These are phyloP conservation scores for Juglanconis oblonga DNA, from an alignment of 2,329 filamentous ascomycete genomes.

Conservation along the genomic window DNA sequence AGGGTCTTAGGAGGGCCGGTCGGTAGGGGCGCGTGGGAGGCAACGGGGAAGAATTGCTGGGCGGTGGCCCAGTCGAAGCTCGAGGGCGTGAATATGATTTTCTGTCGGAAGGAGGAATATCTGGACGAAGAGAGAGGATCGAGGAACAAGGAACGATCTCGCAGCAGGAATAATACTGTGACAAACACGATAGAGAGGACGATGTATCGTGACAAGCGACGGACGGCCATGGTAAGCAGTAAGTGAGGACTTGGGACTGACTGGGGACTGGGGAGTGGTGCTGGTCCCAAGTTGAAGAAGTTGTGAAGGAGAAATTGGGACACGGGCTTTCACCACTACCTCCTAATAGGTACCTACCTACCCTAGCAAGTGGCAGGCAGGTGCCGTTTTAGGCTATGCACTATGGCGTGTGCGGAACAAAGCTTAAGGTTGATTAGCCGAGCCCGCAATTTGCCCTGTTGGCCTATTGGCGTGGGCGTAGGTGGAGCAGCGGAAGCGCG, in stretches of 20 bases:
- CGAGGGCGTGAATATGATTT: constrained; percentile 2
- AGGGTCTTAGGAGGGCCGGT: constrained; percentile 66
- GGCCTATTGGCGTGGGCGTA: too few relatives aligned
- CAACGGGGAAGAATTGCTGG: constrained; percentile 62
- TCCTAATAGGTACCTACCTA: too few relatives aligned
- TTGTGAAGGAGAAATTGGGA: neutral
- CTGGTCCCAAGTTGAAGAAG: neutral
- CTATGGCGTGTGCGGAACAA: too few relatives aligned
- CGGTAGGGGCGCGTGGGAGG: constrained; percentile 72
- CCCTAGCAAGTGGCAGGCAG: too few relatives aligned
- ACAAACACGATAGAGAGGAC: neutral
- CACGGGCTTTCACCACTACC: too few relatives aligned
- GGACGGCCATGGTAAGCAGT: neutral
- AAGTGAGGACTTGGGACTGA: neutral
- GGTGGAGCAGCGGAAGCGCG: too few relatives aligned
- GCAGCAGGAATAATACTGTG: neutral
- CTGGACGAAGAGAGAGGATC: neutral
- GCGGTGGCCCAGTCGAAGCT: constrained; percentile 11
- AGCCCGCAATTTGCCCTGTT: too few relatives aligned
- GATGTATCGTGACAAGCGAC: neutral
- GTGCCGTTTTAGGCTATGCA: too few relatives aligned
- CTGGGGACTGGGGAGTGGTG: neutral
- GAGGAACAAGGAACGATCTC: neutral
- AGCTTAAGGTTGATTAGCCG: too few relatives aligned
- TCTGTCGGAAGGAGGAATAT: neutral